phyloP scores from a whole-genome alignment of 1,284 basidiomycete species.

The Irpex lacteus region DNA sequence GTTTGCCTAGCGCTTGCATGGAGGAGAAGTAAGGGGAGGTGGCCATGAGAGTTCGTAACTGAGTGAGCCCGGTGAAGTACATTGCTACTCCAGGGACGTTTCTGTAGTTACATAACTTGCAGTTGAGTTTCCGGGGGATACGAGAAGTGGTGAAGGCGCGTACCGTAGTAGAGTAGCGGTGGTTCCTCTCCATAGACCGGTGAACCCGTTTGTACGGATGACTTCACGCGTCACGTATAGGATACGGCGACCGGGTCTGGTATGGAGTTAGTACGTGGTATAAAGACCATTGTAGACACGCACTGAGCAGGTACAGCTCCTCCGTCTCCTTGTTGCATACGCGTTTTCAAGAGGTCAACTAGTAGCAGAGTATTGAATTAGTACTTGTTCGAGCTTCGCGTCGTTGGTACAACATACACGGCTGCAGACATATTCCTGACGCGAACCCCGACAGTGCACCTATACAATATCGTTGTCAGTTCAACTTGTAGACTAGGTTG shows the following conservation, averaged over 20 bases:
- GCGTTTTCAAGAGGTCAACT: slow-evolving; percentile 87
- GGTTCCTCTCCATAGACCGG: slow-evolving; percentile 87
- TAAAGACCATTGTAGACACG: background rate
- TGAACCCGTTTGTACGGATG: slow-evolving; percentile 55
- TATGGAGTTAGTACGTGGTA: background rate
- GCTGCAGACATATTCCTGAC: slow-evolving; percentile 74
- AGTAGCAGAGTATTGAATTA: too few relatives aligned
- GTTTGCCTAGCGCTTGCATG: slow-evolving; percentile 27
- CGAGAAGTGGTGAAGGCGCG: slow-evolving; percentile 3
- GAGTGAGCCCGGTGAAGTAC: slow-evolving; percentile 86
- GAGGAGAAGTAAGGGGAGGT: slow-evolving; percentile 59
- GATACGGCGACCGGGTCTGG: slow-evolving; percentile 39
- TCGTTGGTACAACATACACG: slow-evolving; percentile 45
- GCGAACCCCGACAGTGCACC: slow-evolving; percentile 75
- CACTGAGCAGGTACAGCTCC: slow-evolving; percentile 6
- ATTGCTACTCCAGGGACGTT: slow-evolving; percentile 93
- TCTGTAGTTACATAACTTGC: slow-evolving; percentile 37
- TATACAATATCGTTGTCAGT: slow-evolving; percentile 22
- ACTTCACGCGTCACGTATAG: slow-evolving; percentile 57
- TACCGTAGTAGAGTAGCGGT: slow-evolving; percentile 77
- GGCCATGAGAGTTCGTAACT: slow-evolving; percentile 72
- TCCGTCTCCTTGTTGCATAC: slow-evolving; percentile 76
- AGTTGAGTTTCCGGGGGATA: background rate
- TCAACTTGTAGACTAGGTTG: slow-evolving; percentile 1
- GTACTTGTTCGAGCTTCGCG: too few relatives aligned